phyloP scores from a whole-genome alignment of 2,329 filamentous ascomycete genomes.

The Myriosclerotinia duriaeana region DNA sequence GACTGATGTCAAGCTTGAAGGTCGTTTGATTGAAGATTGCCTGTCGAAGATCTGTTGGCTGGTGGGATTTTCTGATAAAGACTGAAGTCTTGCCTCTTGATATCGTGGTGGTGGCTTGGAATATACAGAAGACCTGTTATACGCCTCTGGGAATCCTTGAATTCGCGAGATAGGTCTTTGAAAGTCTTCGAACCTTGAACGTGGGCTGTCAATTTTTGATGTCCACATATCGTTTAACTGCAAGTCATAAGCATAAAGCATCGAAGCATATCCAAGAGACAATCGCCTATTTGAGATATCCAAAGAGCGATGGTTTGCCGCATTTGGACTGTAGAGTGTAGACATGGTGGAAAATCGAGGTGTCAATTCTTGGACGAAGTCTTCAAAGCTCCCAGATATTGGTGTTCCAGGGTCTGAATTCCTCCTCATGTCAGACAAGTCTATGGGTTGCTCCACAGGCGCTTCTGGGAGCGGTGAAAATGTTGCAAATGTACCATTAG shows the following conservation, averaged over 20 bases:
- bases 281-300: slow-evolving; percentile 24
- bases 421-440: slow-evolving; percentile 5
- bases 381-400: slow-evolving; percentile 9
- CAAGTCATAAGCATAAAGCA: slow-evolving; percentile 29
- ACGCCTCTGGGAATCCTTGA: not conserved
- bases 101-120: not conserved
- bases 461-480: slow-evolving; percentile 40
- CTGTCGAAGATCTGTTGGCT: not conserved
- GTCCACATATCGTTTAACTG: slow-evolving; percentile 30
- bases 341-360: slow-evolving; percentile 17
- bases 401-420: slow-evolving; percentile 28
- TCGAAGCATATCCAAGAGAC: slow-evolving; percentile 27
- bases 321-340: slow-evolving; percentile 5
- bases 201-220: slow-evolving; percentile 13
- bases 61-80: not conserved
- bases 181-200: slow-evolving; percentile 12
- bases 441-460: slow-evolving; percentile 1
- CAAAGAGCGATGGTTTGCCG: not conserved
- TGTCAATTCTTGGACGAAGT: slow-evolving; percentile 7
- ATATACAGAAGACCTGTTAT: not conserved
- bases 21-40: not conserved
- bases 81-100: not conserved
- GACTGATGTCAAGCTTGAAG: not conserved
- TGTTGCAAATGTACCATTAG: slow-evolving; percentile 49
- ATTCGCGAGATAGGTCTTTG: not conserved